Evolutionary conservation across 2,329 filamentous ascomycete genomes (phyloP).

Genomic region (Diplodia intermedia): DNA sequence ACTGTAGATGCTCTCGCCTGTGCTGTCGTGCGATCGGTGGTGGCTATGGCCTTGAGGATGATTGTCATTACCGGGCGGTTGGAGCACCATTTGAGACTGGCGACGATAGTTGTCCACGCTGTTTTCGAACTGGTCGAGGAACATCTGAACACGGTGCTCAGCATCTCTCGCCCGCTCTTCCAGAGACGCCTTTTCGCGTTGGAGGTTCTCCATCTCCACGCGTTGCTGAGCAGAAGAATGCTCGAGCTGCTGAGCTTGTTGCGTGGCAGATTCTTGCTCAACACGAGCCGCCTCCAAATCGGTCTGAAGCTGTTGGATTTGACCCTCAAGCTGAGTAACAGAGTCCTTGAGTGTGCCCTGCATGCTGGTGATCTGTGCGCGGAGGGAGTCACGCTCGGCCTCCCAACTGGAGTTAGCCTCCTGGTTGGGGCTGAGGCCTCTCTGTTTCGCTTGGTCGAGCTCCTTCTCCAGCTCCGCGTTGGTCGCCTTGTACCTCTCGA

Average conservation of each 20-base stretch:
- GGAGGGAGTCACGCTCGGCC: slow-evolving; percentile 71
- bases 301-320: slow-evolving; percentile 71
- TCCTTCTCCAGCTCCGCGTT: slow-evolving; percentile 84
- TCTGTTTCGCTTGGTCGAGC: slow-evolving; percentile 64
- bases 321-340: slow-evolving; percentile 71
- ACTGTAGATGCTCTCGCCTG: slow-evolving; percentile 62
- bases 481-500: slow-evolving; percentile 88
- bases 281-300: slow-evolving; percentile 70
- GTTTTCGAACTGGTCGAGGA: slow-evolving; percentile 92
- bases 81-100: slow-evolving; percentile 58
- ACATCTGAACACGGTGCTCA: slow-evolving; percentile 88
- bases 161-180: slow-evolving; percentile 87
- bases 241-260: slow-evolving; percentile 59
- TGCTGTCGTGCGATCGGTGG: slow-evolving; percentile 63
- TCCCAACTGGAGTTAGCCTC: slow-evolving; percentile 72
- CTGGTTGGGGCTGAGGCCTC: slow-evolving; percentile 47
- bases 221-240: slow-evolving; percentile 62
- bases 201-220: slow-evolving; percentile 78
- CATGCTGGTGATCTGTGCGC: slow-evolving; percentile 71
- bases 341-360: slow-evolving; percentile 73
- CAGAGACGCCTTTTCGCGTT: slow-evolving; percentile 79
- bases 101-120: slow-evolving; percentile 95
- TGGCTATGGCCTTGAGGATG: slow-evolving; percentile 37
- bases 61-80: not conserved
- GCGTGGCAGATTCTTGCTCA: slow-evolving; percentile 72